These are phyloP conservation scores for Umbilicus rupestris DNA, from an alignment of 164 flowering plant genomes.

Conservation along the genomic window DNA sequence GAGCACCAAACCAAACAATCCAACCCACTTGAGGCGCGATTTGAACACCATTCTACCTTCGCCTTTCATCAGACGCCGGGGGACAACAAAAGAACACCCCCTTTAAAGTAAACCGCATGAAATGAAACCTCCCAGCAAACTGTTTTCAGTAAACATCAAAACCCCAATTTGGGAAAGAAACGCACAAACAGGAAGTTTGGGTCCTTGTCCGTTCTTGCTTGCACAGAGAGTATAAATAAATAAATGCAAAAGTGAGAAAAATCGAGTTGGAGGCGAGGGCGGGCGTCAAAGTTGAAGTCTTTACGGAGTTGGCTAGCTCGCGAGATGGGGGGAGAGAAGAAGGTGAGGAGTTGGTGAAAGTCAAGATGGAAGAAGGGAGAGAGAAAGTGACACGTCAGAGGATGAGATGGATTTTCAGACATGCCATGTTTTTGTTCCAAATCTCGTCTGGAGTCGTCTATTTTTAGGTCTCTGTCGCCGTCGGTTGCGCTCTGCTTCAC, in stretches of 20 bases:
- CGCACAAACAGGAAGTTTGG: no score
- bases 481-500: no score
- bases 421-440: background rate
- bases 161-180: background rate
- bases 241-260: background rate
- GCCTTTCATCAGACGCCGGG: slow-evolving; percentile 27
- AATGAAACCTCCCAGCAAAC: no score
- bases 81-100: no score
- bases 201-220: no score
- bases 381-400: background rate
- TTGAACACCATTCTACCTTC: slow-evolving; percentile 53
- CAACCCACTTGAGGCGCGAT: slow-evolving; percentile 75
- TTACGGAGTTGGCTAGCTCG: background rate
- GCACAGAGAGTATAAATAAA: no score
- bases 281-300: no score
- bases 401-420: no score
- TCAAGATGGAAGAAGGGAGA: background rate
- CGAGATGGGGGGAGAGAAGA: background rate
- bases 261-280: background rate
- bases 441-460: no score
- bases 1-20: slow-evolving; percentile 59
- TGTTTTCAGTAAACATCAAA: background rate
- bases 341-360: background rate
- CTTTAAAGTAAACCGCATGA: no score
- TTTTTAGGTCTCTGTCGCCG: no score